Evolutionary conservation across 1,284 basidiomycete genomes (phyloP).

Genomic region (Trichosporon ovoides): DNA sequence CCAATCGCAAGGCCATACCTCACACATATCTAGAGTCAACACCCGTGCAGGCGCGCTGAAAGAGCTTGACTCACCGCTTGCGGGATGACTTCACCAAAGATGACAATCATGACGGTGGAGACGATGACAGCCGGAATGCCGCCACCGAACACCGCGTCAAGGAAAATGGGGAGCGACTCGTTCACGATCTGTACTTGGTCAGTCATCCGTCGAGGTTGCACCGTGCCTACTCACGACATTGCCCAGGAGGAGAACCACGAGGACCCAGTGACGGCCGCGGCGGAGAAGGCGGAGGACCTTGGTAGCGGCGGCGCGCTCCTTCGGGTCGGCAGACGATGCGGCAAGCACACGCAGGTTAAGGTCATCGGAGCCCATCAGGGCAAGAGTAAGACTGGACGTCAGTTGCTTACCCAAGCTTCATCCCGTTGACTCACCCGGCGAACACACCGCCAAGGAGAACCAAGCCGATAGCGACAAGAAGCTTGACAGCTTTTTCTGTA

Average conservation of each 20-base stretch:
- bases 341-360: conserved; percentile 82
- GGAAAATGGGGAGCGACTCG: conserved; percentile 84
- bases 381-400: conserved; percentile 63
- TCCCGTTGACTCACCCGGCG: conserved; percentile 60
- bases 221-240: conserved; percentile 66
- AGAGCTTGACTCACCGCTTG: conserved; percentile 49
- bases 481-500: conserved; percentile 59
- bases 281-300: conserved; percentile 72
- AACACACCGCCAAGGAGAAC: conserved; percentile 78
- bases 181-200: conserved; percentile 64
- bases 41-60: not conserved
- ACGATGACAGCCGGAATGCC: conserved; percentile 73
- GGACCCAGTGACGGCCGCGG: conserved; percentile 87
- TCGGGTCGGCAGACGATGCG: conserved; percentile 66
- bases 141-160: conserved; percentile 79
- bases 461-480: conserved; percentile 60
- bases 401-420: not conserved
- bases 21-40: conserved; percentile 66
- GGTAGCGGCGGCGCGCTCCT: conserved; percentile 63
- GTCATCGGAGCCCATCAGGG: conserved; percentile 91
- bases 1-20: conserved; percentile 87
- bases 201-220: not conserved
- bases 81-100: conserved; percentile 76
- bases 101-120: conserved; percentile 73
- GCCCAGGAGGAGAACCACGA: conserved; percentile 75